phyloP scores from a whole-genome alignment of 768 basidiomycete genomes.

The Podaxis carcinomalis region DNA sequence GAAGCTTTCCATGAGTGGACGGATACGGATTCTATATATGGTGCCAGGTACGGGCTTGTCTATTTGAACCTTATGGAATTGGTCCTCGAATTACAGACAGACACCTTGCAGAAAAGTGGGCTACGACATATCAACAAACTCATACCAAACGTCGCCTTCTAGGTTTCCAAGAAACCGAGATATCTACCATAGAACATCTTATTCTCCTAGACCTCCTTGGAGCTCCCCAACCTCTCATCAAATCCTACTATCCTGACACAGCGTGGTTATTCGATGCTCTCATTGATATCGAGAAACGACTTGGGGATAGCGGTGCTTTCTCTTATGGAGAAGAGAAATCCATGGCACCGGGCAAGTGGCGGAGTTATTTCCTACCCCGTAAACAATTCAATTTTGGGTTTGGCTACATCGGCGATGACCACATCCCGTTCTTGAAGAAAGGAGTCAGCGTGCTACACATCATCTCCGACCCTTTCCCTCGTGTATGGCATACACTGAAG shows the following conservation, averaged over 20 bases:
- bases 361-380: conserved; percentile 66
- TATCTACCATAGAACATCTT: conserved; percentile 83
- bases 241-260: conserved; percentile 81
- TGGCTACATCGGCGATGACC: conserved; percentile 86
- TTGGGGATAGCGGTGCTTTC: conserved; percentile 65
- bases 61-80: neutral
- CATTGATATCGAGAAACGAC: conserved; percentile 61
- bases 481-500: conserved; percentile 78
- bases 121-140: conserved; percentile 57
- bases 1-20: conserved; percentile 95
- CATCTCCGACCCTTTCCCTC: conserved; percentile 86
- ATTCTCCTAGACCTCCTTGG: conserved; percentile 93
- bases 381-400: conserved; percentile 29
- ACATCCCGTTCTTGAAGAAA: conserved; percentile 77
- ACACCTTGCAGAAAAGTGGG: conserved; percentile 88
- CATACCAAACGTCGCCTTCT: conserved; percentile 55
- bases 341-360: conserved; percentile 47
- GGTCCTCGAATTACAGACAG: conserved; percentile 32
- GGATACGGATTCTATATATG: conserved; percentile 86
- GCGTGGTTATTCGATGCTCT: conserved; percentile 91
- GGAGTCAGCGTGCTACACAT: conserved; percentile 91
- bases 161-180: conserved; percentile 51
- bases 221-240: conserved; percentile 65
- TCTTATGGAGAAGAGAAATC: conserved; percentile 36
- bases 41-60: conserved; percentile 62